These are phyloP conservation scores for Nicotiana tomentosiformis DNA, from an alignment of 257 asterid genomes.

Conservation along the genomic window DNA sequence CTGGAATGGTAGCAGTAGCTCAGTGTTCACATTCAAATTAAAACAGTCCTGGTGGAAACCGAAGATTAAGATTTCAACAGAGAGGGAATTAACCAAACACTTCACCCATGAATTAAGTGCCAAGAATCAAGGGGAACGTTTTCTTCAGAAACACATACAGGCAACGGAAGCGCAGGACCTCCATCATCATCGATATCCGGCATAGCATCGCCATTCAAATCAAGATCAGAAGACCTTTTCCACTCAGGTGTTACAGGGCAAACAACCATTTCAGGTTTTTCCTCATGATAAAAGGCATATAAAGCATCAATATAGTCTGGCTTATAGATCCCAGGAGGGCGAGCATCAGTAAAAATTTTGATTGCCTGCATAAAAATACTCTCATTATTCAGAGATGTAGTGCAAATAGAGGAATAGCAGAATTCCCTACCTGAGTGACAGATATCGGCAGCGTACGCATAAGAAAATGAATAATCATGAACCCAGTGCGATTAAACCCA, in stretches of 20 bases:
- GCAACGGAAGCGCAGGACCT: slow-evolving; percentile 43
- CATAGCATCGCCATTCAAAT: slow-evolving; percentile 87
- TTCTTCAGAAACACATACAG: slow-evolving; percentile 31
- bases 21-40: not conserved
- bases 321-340: slow-evolving; percentile 94
- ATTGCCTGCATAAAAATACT: slow-evolving; percentile 54
- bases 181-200: slow-evolving; percentile 96
- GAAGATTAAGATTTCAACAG: not conserved
- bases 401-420: not conserved
- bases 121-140: not conserved
- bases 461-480: slow-evolving; percentile 84
- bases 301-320: slow-evolving; percentile 83
- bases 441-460: slow-evolving; percentile 72
- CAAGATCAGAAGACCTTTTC: slow-evolving; percentile 85
- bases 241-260: slow-evolving; percentile 90
- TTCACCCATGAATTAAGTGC: not conserved
- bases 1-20: not conserved
- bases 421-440: slow-evolving; percentile 67
- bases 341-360: slow-evolving; percentile 71
- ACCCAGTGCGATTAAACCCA: slow-evolving; percentile 98
- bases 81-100: not conserved
- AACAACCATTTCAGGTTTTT: slow-evolving; percentile 60
- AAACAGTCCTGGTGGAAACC: not conserved
- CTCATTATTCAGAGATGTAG: not conserved
- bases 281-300: slow-evolving; percentile 85